These are phyloP conservation scores for Cenchrus purpureus DNA, from an alignment of 176 grass and related monocot species.

Conservation along the genomic window DNA sequence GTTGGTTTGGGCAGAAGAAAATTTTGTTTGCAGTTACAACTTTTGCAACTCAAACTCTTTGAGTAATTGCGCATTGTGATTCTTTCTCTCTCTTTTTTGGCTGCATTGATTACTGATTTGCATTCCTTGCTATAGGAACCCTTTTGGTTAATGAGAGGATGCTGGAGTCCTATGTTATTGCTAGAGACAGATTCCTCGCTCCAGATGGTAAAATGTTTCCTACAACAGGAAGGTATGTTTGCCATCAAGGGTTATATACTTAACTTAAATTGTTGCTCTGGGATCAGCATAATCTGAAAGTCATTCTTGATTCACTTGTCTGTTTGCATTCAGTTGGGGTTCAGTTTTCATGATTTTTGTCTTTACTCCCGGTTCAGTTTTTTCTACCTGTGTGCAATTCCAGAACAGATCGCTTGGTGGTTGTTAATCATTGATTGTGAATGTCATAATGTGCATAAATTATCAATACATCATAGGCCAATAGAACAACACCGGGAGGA, in stretches of 20 bases:
- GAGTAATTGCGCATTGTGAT: conserved; percentile 19
- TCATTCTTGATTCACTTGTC: neutral
- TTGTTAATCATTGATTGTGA: neutral
- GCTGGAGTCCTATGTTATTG: conserved; percentile 98
- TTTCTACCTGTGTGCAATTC: neutral
- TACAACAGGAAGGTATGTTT: conserved; percentile 84
- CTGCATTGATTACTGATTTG: conserved; percentile 7
- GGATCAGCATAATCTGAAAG: conserved; percentile 17
- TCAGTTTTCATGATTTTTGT: neutral
- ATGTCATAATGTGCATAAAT: too few relatives aligned
- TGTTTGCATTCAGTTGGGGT: neutral
- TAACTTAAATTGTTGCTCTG: neutral
- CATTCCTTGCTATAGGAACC: conserved; percentile 62
- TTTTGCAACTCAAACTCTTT: neutral
- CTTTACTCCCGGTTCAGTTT: neutral
- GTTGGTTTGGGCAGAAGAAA: neutral
- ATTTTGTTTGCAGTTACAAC: neutral
- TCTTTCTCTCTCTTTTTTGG: neutral
- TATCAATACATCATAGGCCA: neutral
- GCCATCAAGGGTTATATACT: neutral
- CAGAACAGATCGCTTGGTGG: neutral
- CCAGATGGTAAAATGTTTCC: conserved; percentile 99
- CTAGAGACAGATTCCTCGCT: conserved; percentile 91
- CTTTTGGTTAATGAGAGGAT: conserved; percentile 99
- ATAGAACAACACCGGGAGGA: neutral